Conservation (phyloP, 495 filamentous ascomycete species). For the Xylaria longipes region DNA sequence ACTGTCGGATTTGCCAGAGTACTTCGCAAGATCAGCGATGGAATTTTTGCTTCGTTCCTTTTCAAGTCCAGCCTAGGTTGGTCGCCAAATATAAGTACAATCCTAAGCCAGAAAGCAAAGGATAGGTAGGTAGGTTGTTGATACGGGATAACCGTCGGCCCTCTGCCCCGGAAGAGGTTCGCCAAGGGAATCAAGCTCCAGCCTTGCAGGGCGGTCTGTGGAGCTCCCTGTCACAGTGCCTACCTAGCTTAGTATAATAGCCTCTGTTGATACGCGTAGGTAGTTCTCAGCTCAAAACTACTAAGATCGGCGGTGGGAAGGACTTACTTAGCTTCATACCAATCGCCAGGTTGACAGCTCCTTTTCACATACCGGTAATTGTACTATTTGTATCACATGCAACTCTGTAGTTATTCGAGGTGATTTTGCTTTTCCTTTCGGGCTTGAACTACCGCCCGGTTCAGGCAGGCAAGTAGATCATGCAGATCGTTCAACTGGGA, state of each 20-base stretch:
- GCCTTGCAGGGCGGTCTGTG: constrained; percentile 6
- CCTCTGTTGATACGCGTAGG: neutral
- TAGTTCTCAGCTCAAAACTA: neutral
- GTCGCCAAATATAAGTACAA: neutral
- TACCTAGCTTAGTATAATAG: constrained; percentile 1
- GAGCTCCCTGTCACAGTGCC: neutral
- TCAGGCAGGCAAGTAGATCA: neutral
- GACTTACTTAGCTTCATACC: neutral
- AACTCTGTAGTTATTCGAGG: neutral
- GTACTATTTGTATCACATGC: no score
- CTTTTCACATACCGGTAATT: neutral
- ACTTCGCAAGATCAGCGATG: neutral
- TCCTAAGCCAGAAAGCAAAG: neutral
- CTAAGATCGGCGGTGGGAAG: neutral
- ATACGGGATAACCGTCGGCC: neutral
- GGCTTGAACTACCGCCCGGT: neutral
- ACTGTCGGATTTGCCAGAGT: neutral
- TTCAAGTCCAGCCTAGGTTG: neutral
- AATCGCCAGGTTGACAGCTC: neutral
- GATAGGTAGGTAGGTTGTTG: neutral
- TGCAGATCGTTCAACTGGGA: neutral
- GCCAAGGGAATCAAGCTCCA: constrained; percentile 4
- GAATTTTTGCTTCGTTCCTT: no score
- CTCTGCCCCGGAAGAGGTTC: neutral
- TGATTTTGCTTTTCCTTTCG: neutral